Evolutionary conservation across 1,139 yeast species (phyloP), one percentile per base, ranked within the genome.

Genomic region (Suhomyces yuchorum): DNA sequence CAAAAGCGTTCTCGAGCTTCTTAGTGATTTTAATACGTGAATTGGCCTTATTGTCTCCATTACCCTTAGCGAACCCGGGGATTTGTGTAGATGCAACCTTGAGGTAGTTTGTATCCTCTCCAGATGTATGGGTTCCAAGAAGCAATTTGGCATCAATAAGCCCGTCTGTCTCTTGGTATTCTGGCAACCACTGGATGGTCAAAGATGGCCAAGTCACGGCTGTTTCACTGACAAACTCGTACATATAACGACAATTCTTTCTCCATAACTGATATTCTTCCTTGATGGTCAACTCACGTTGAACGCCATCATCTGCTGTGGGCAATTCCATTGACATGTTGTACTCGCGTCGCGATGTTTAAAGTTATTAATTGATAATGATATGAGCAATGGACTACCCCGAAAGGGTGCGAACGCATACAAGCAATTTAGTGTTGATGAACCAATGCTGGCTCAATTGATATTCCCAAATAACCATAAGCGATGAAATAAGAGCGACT

Each of bases 71-170:
- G 43, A 3, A 50, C 2, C 55, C 67, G 1, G 96, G 96, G n/a
- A 87, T 58, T 47, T 84, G 85, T 2, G 91, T 81, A 4, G 82
- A 70, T 2, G 93, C 96, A 26, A 91, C 68, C 61, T 93, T 87
- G 54, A 93, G 66, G 63, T 82, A 89, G 62, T 93, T 88, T 3
- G 79, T 78, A 47, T 85, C 96, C 48, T 81, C 84, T 2, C 90
- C 96, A 0, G 92, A 81, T 0, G 98, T 89, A 61, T 89, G 92
- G 0, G 99, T 93, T 11, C 97, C 96, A 37, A 92, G 67, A 19
- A 92, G 65, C 48, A 93, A 65, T 42, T 62, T 66, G 26, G 77
- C 63, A 58, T 74, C 69, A 62, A 80, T 52, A 61, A 78, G 54
- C 53, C 77, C 61, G n/a, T 55, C 58, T 24, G 53, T 54, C n/a